Evolutionary conservation across 164 flowering plant genomes (phyloP), one percentile per base, ranked within the genome.

Genomic region (Berberis thunbergii): DNA sequence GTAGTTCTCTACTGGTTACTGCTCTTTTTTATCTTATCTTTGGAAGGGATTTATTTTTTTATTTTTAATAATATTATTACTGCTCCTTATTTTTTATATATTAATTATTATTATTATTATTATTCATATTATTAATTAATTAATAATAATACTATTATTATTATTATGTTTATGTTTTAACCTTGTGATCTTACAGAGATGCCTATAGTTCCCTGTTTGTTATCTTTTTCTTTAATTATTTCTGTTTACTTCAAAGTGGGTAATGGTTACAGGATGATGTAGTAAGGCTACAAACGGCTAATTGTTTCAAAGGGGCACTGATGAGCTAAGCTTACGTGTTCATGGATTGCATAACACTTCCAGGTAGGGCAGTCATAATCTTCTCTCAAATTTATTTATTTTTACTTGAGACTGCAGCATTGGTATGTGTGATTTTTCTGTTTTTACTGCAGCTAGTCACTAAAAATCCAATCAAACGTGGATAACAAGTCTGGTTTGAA

Each of bases 231-330:
- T 52, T 6, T 52, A 6, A 10, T 11, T 57, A 9, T 68, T 44
- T 46, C 8, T 44, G 50, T 39, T 4, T 45, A 43, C 38, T n/a
- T 49, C 53, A 66, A 56, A 40, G 57, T 65, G 66, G n/a, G 54
- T 48, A 40, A 67, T 72, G 69, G 61, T 64, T 67, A 56, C 64
- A 89, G 97, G 99, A 91, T 80, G 86, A 85, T 3, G 83, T 67
- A 91, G 90, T 3, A 81, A 72, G 77, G 79, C 76, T 87, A 79
- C 73, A 85, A 69, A 70, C 83, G 78, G 75, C 57, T 95, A 65
- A 75, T 82, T 56, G 74, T 72, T 85, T 78, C 61, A 78, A 70
- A 71, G 86, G 86, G 41, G 65, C 64, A 41, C 88, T 13, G 78
- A 78, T 70, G 88, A 85, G 57, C 67, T 85, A 75, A 80, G 81